Percentiles rank a stretch among this genome's conserved stretches.
Conservation (phyloP, 2,329 filamentous ascomycete genomes). For the Hansfordia pulvinata region DNA sequence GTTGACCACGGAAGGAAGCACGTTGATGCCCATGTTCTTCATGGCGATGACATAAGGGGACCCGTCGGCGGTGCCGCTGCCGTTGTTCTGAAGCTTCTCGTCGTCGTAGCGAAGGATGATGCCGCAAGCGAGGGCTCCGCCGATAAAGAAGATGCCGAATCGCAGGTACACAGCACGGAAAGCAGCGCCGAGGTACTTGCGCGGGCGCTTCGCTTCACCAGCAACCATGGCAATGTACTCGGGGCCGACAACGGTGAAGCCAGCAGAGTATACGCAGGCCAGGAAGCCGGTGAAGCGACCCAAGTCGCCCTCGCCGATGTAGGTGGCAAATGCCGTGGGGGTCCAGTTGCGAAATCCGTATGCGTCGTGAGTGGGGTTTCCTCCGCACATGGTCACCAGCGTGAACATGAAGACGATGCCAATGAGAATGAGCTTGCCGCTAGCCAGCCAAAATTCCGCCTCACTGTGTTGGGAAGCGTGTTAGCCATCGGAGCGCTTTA, state of each 20-base stretch:
- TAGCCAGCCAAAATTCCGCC: conserved; percentile 30
- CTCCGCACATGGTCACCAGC: conserved; percentile 28
- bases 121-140: conserved; percentile 48
- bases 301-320: conserved; percentile 34
- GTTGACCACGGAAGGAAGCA: conserved; percentile 47
- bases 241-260: conserved; percentile 46
- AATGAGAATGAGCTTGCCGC: conserved; percentile 22
- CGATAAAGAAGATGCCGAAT: conserved; percentile 51
- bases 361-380: conserved; percentile 23
- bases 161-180: conserved; percentile 57
- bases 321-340: conserved; percentile 39
- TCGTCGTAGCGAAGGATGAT: conserved; percentile 50
- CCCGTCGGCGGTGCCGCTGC: conserved; percentile 35
- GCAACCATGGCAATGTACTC: conserved; percentile 42
- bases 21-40: conserved; percentile 36
- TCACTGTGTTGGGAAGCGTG: too few species aligned
- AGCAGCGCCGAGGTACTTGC: conserved; percentile 43
- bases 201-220: conserved; percentile 42
- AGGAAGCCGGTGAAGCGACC: conserved; percentile 52
- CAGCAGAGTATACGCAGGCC: conserved; percentile 40
- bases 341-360: conserved; percentile 25
- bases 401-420: conserved; percentile 20
- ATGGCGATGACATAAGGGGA: conserved; percentile 43
- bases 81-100: conserved; percentile 33
- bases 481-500: too few species aligned